Conservation (phyloP, 2,329 filamentous ascomycete species). For the Diplocarpon rosae region DNA sequence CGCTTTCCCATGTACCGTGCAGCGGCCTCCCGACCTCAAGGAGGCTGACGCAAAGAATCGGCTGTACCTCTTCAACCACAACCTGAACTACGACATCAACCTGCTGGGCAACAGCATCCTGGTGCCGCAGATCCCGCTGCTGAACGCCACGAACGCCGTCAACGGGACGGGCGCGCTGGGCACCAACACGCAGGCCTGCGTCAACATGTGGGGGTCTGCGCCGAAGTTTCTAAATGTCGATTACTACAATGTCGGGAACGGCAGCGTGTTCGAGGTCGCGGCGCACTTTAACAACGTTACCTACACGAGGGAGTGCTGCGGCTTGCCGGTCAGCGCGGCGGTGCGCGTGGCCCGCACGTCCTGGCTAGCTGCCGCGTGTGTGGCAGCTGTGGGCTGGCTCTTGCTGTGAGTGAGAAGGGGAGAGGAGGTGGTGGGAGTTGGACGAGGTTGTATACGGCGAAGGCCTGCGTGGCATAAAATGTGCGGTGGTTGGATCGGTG, state of each 20-base stretch:
- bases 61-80: slow-evolving; percentile 83
- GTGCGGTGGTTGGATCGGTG: neutral
- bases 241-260: slow-evolving; percentile 60
- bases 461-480: neutral
- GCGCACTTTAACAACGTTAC: slow-evolving; percentile 62
- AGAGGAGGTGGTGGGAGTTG: neutral
- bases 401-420: slow-evolving; percentile 3
- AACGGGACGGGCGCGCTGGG: slow-evolving; percentile 58
- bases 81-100: slow-evolving; percentile 69
- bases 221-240: slow-evolving; percentile 77
- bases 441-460: neutral
- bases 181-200: slow-evolving; percentile 50
- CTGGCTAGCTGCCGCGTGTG: slow-evolving; percentile 7
- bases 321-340: slow-evolving; percentile 28
- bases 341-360: slow-evolving; percentile 8
- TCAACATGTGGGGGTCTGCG: slow-evolving; percentile 48
- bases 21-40: slow-evolving; percentile 61
- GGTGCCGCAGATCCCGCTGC: slow-evolving; percentile 57
- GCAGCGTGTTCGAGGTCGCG: slow-evolving; percentile 68
- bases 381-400: slow-evolving; percentile 4
- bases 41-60: slow-evolving; percentile 43
- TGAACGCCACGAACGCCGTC: slow-evolving; percentile 63
- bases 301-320: slow-evolving; percentile 51
- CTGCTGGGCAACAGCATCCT: slow-evolving; percentile 53
- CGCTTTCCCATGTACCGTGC: slow-evolving; percentile 64